Conservation (phyloP, 2,329 filamentous ascomycete species). For the Pseudogymnoascus sp. region DNA sequence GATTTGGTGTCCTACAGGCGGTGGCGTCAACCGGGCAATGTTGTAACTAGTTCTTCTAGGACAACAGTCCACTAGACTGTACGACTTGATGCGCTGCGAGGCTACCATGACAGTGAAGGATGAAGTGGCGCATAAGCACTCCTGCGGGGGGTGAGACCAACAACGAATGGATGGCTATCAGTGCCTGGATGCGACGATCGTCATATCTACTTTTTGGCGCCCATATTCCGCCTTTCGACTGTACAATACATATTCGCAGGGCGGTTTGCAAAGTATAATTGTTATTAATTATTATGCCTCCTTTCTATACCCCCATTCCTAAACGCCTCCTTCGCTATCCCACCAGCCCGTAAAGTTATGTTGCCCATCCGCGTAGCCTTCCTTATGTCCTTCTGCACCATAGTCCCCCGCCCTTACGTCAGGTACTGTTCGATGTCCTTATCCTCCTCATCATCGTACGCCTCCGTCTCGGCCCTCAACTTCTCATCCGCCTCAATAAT, state of each 20-base stretch:
- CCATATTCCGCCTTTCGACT: not conserved
- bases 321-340: slow-evolving; percentile 1
- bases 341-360: not conserved
- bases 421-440: slow-evolving; percentile 69
- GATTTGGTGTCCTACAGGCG: not conserved
- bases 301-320: not conserved
- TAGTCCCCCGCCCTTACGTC: slow-evolving; percentile 37
- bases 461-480: slow-evolving; percentile 42
- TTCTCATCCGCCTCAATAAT: slow-evolving; percentile 54
- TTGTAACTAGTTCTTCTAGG: not conserved
- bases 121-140: slow-evolving; percentile 3
- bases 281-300: not conserved
- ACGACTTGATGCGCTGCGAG: not conserved
- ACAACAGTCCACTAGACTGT: not conserved
- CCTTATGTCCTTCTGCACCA: not conserved
- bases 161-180: slow-evolving; percentile 5
- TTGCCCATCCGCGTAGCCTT: not conserved
- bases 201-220: not conserved
- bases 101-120: not conserved
- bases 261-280: slow-evolving; percentile 6
- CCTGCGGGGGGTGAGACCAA: slow-evolving; percentile 1
- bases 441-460: slow-evolving; percentile 57
- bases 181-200: slow-evolving; percentile 2
- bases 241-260: not conserved
- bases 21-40: slow-evolving; percentile 1